Conservation (phyloP, 2,329 filamentous ascomycete genomes). For the Neophaeococcomyces aloes region DNA sequence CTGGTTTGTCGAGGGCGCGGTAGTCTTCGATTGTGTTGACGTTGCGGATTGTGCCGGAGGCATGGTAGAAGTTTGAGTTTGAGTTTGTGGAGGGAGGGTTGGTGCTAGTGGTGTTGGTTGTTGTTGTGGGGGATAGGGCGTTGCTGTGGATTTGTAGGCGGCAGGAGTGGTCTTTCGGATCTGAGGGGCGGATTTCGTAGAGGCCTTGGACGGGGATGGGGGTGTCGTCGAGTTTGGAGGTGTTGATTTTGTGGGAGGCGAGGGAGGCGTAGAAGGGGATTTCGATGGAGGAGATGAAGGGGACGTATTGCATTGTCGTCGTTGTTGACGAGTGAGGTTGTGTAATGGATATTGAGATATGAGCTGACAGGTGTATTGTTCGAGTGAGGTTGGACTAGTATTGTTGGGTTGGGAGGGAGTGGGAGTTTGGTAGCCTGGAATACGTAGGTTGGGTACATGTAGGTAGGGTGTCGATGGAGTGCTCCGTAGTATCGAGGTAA, state of each 20-base stretch:
- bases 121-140: no score
- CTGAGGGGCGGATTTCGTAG: slow-evolving; percentile 69
- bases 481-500: no score
- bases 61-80: slow-evolving; percentile 61
- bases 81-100: no score
- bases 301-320: slow-evolving; percentile 59
- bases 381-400: no score
- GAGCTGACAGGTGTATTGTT: no score
- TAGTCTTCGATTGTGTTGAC: slow-evolving; percentile 95
- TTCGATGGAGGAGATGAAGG: slow-evolving; percentile 89
- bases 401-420: no score
- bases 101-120: no score
- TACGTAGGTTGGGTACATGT: no score
- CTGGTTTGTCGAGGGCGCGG: slow-evolving; percentile 66
- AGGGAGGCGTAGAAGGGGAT: slow-evolving; percentile 88
- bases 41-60: slow-evolving; percentile 90
- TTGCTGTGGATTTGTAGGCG: slow-evolving; percentile 85
- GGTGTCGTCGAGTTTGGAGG: slow-evolving; percentile 93
- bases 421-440: no score
- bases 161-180: slow-evolving; percentile 64
- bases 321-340: neutral
- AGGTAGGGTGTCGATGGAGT: no score
- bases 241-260: slow-evolving; percentile 87
- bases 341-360: no score
- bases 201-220: slow-evolving; percentile 75